Conservation (phyloP, 768 basidiomycete genomes). For the Russula virescens region DNA sequence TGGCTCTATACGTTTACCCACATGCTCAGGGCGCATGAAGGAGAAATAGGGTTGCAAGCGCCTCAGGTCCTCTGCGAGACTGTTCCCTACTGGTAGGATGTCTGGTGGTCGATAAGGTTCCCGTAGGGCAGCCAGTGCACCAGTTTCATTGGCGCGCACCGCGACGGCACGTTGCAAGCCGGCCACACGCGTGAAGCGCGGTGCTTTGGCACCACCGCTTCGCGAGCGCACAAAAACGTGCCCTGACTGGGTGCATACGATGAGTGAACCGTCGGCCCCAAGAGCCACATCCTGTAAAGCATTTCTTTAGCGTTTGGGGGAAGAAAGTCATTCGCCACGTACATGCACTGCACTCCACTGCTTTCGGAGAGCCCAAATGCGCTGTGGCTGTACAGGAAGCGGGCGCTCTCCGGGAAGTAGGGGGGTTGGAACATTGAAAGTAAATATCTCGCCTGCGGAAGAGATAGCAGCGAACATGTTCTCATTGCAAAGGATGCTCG, state of each 20-base stretch:
- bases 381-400: constrained; percentile 64
- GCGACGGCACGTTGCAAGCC: constrained; percentile 78
- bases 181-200: constrained; percentile 76
- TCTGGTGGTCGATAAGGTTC: constrained; percentile 58
- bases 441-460: constrained; percentile 86
- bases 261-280: constrained; percentile 79
- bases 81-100: constrained; percentile 51
- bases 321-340: constrained; percentile 24
- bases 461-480: constrained; percentile 79
- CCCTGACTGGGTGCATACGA: constrained; percentile 91
- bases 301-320: background rate
- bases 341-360: constrained; percentile 81
- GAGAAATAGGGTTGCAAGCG: constrained; percentile 55
- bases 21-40: constrained; percentile 21
- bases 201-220: constrained; percentile 41
- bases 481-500: constrained; percentile 75
- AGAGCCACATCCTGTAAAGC: constrained; percentile 75
- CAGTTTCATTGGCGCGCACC: constrained; percentile 78
- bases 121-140: constrained; percentile 81
- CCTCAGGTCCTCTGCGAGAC: constrained; percentile 60
- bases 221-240: constrained; percentile 86
- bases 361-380: constrained; percentile 85
- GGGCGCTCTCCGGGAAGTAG: constrained; percentile 31
- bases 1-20: constrained; percentile 17
- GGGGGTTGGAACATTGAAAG: constrained; percentile 46